These are phyloP conservation scores for Plasmopara halstedii DNA, from an alignment of 352 stramenopile species.

Conservation along the genomic window DNA sequence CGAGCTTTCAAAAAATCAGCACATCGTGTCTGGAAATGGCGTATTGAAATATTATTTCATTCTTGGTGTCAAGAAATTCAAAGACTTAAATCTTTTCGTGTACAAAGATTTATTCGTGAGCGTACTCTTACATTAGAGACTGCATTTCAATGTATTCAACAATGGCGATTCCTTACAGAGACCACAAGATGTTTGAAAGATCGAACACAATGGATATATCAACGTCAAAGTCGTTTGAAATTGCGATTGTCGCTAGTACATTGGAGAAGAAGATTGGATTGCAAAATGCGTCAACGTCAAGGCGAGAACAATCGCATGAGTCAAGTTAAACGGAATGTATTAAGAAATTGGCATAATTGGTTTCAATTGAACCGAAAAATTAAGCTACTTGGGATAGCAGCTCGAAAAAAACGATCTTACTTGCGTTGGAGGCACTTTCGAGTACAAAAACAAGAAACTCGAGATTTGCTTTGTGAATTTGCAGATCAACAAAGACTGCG, in stretches of 20 bases:
- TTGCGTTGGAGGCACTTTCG: constrained; percentile 5
- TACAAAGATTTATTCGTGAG: constrained; percentile 15
- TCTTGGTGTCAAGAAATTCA: constrained; percentile 7
- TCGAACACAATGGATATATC: constrained; percentile 31
- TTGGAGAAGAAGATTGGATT: constrained; percentile 19
- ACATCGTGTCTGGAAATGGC: constrained; percentile 9
- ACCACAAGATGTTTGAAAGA: constrained; percentile 17
- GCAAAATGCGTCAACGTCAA: constrained; percentile 1
- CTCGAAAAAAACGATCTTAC: constrained; percentile 3
- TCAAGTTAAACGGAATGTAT: constrained; percentile 1
- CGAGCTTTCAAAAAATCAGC: constrained; percentile 18
- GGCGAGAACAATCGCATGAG: not conserved
- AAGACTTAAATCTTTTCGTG: constrained; percentile 3
- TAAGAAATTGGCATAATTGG: constrained; percentile 5
- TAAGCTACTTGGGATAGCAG: not conserved
- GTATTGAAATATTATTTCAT: constrained; percentile 6
- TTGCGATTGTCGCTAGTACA: constrained; percentile 11
- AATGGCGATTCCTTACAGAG: constrained; percentile 28
- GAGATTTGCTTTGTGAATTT: constrained; percentile 9
- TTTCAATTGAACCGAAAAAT: not conserved
- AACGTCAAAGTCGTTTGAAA: constrained; percentile 14
- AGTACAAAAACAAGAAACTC: constrained; percentile 6
- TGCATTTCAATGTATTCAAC: constrained; percentile 36
- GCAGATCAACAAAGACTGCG: constrained; percentile 3
- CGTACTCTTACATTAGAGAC: constrained; percentile 24